Base-by-base conservation (phyloP, 1,284 basidiomycete species). In the Anthracocystis walkeri region DNA sequence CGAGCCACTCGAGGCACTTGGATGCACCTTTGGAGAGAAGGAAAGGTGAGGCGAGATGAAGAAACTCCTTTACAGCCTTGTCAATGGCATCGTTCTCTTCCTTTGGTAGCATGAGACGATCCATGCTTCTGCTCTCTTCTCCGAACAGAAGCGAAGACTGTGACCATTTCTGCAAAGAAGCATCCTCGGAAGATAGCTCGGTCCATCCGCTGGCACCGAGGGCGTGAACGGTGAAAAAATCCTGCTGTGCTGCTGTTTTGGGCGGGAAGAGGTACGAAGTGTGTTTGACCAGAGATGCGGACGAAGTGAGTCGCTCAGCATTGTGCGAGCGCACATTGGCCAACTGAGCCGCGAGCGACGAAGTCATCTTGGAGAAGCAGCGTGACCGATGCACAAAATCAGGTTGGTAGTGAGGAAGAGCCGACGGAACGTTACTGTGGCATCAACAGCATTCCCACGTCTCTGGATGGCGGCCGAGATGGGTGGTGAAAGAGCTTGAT, bases 1-100 rank as follows among this genome's bases (percentile, higher is more conserved):
- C 93, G 25, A 99, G 89, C 96, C 96, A 99, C 84, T 99, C 96
- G 35, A 99, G 84, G n/a, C 93, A 90, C 85, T 93, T 95, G 42
- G 91, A 91, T 0, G 93, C 90, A 1, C 93, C 92, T 59, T 90
- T 88, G 59, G 95, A 91, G 85, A 94, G 88, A 40, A 99, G 86
- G 87, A 92, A 92, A 18, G 90, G 91, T 1, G 93, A 93, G 3
- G 99, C 87, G 35, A 91, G 85, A 42, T 89, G 86, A 38, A 98
- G 84, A 77, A 94, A 92, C 8, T 87, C 87, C 48, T 89, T 87
- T 58, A 97, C 88, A 2, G 87, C 87, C 8, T 71, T 83, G 82
- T 93, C 89, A 66, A 96, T 87, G 58, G 89, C 86, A 4, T 87
- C 87, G 66, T 90, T 91, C 66, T 90, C 89, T 31, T 92, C 90